Base-by-base conservation (phyloP, 140 eudicot genomes). In the Flaveria floridana region DNA sequence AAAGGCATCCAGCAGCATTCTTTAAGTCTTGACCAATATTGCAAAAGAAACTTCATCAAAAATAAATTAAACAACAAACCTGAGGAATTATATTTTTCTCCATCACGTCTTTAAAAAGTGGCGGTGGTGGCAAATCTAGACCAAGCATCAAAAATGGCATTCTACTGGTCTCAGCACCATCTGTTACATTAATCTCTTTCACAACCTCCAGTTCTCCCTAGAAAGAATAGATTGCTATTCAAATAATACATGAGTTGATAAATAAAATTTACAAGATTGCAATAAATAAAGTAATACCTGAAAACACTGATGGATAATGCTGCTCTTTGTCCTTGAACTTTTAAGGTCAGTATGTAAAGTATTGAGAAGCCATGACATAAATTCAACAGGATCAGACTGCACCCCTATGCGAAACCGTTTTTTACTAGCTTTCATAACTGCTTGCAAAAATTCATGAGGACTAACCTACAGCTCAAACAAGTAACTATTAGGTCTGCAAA, bases 141-240 rank as follows among this genome's bases (percentile, higher is more conserved):
- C 98, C 98, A 77, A 93, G 96, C 98, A 93, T 93, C 80, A 90
- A 52, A 67, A 93, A 93, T 8, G 97, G 91, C 98, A 90, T 90
- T 75, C 80, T 86, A 80, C 91, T 90, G 46, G 86, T 85, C 71
- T 93, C 97, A 14, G 81, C 90, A 61, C 82, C 79, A 65, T 88
- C 87, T 57, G 67, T 86, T 19, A 70, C 74, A 53, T 92, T 87
- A 55, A 81, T 80, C 71, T 89, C 96, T 82, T 87, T 90, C 65
- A 84, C 87, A 58, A 93, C 97, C 84, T 93, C 97, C 82, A 93
- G 71, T 78, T 88, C 98, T 19, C 98, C 98, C 98, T 90, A 26
- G 2, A 7, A 61, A 47, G 2, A 13, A 72, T 7, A 70, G 18
- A 68, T 10, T 9, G n/a, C 12, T 52, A 57, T 65, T 71, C 55